These are phyloP conservation scores for Marasmius tenuissimus DNA, from an alignment of 1,284 basidiomycete species.

Conservation along the genomic window DNA sequence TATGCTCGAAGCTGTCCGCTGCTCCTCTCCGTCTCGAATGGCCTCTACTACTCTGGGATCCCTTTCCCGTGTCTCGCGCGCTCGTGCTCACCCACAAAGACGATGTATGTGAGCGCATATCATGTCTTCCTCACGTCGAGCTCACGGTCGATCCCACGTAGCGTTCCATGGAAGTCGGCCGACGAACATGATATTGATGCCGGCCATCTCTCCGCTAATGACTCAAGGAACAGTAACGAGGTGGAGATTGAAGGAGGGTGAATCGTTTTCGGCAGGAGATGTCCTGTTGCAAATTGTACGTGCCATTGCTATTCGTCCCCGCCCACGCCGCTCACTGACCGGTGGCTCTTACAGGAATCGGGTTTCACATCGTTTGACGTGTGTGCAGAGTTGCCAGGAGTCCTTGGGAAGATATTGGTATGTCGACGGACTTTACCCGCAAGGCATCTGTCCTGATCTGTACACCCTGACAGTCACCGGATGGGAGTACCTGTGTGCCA, in stretches of 20 bases:
- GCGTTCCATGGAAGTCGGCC: neutral
- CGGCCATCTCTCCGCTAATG: constrained; percentile 13
- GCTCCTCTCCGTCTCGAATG: too few relatives aligned
- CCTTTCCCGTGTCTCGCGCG: neutral
- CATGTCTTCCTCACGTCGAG: neutral
- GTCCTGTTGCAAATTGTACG: constrained; percentile 11
- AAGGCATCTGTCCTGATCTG: neutral
- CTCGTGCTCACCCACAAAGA: neutral
- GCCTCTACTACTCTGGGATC: too few relatives aligned
- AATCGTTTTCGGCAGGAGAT: constrained; percentile 11
- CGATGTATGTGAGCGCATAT: neutral
- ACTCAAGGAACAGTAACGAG: constrained; percentile 6
- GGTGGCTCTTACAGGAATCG: constrained; percentile 8
- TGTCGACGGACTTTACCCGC: neutral
- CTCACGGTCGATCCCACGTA: neutral
- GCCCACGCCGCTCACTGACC: neutral
- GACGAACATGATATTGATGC: constrained; percentile 11
- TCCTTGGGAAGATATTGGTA: constrained; percentile 12
- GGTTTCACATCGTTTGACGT: constrained; percentile 6
- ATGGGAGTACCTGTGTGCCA: constrained; percentile 11
- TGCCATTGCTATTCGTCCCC: neutral
- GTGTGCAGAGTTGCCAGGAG: constrained; percentile 9
- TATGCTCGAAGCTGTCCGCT: too few relatives aligned
- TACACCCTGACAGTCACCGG: neutral
- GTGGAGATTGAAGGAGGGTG: constrained; percentile 15